Evolutionary conservation across 179 eudicot genomes (phyloP).

Genomic region (Beta macrorhiza): DNA sequence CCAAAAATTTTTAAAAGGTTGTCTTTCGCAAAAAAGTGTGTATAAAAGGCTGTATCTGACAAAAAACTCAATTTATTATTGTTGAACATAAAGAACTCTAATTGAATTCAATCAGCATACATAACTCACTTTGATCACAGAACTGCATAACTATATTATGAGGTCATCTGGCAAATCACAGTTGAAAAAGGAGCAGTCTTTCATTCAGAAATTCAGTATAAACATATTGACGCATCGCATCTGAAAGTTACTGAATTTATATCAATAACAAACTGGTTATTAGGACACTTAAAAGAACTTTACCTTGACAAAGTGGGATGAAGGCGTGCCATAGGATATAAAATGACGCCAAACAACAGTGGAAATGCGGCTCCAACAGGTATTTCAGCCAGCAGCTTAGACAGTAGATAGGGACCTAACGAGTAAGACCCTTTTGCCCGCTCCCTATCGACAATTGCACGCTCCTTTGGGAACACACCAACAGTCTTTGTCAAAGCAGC

Average conservation of each 20-base stretch:
- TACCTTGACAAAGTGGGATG: constrained; percentile 85
- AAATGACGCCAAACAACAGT: constrained; percentile 74
- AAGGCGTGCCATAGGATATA: constrained; percentile 97
- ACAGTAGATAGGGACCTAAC: constrained; percentile 82
- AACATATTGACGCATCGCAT: neutral
- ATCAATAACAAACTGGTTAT: neutral
- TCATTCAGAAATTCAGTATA: too few species aligned
- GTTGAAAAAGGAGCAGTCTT: too few species aligned
- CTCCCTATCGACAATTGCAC: constrained; percentile 92
- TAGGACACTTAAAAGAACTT: constrained; percentile 18
- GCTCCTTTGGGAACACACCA: constrained; percentile 95
- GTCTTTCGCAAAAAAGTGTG: too few species aligned
- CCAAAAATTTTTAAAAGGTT: too few species aligned
- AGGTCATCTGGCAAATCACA: too few species aligned
- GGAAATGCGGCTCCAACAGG: constrained; percentile 96
- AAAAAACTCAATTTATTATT: too few species aligned
- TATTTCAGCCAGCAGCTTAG: constrained; percentile 89
- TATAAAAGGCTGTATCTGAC: too few species aligned
- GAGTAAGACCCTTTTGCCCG: constrained; percentile 85
- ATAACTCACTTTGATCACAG: neutral
- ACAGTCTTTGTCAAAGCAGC: constrained; percentile 97
- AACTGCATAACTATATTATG: too few species aligned
- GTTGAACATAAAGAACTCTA: too few species aligned
- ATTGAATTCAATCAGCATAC: neutral
- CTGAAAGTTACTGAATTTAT: neutral